phyloP scores from a whole-genome alignment of 768 basidiomycete genomes.

The Mycena leptocephala region DNA sequence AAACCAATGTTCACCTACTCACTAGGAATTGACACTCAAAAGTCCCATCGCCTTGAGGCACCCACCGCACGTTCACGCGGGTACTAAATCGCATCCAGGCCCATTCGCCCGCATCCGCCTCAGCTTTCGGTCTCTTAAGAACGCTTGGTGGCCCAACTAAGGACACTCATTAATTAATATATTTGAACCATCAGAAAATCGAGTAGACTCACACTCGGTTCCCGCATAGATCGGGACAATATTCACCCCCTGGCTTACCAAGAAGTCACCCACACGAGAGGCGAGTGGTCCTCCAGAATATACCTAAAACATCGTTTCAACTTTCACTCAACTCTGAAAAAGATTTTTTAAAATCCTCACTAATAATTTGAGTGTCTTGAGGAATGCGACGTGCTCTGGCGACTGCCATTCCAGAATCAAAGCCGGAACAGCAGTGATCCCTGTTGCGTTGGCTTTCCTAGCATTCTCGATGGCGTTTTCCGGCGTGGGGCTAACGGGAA shows the following conservation, averaged over 20 bases:
- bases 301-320: constrained; percentile 34
- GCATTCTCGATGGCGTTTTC: constrained; percentile 57
- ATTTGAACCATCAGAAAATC: constrained; percentile 39
- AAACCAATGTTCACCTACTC: no score
- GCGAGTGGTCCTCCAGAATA: constrained; percentile 57
- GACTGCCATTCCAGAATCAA: constrained; percentile 59
- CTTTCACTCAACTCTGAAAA: background rate
- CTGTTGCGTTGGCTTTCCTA: constrained; percentile 44
- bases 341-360: constrained; percentile 33
- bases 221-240: constrained; percentile 52
- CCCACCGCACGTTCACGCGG: constrained; percentile 50
- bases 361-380: constrained; percentile 43
- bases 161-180: constrained; percentile 46
- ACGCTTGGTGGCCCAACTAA: constrained; percentile 44
- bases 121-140: constrained; percentile 25
- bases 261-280: constrained; percentile 50
- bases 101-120: constrained; percentile 43
- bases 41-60: constrained; percentile 53
- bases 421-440: constrained; percentile 54
- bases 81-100: constrained; percentile 51
- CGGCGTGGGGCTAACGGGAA: constrained; percentile 56
- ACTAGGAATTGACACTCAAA: constrained; percentile 60
- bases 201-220: constrained; percentile 49
- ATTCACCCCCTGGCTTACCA: constrained; percentile 52
- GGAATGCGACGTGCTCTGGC: constrained; percentile 43